phyloP scores from a whole-genome alignment of 2,329 filamentous ascomycete genomes.

The Colletotrichum echinochloae region DNA sequence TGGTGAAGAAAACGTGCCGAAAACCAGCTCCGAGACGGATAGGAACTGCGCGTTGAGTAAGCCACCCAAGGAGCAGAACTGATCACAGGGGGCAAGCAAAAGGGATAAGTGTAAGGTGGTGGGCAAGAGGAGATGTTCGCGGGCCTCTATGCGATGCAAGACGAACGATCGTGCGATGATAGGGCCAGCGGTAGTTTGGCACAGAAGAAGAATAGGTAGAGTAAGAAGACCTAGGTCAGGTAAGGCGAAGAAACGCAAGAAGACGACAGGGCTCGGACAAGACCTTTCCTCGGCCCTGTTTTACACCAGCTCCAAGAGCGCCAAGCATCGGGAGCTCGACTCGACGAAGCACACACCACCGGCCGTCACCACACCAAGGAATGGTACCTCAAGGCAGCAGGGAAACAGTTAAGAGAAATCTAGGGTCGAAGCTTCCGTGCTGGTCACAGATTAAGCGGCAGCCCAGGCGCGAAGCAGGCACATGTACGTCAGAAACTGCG shows the following conservation, averaged over 20 bases:
- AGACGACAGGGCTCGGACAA: neutral
- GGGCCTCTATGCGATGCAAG: neutral
- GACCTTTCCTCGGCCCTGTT: constrained; percentile 12
- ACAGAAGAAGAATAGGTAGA: neutral
- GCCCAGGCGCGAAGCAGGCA: neutral
- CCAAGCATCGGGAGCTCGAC: neutral
- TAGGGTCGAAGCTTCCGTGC: constrained; percentile 26
- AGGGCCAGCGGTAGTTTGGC: neutral
- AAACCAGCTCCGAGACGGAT: constrained; percentile 11
- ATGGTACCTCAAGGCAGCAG: constrained; percentile 5
- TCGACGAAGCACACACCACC: neutral
- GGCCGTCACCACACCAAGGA: neutral
- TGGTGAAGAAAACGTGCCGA: constrained; percentile 33
- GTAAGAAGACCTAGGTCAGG: neutral
- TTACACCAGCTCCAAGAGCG: constrained; percentile 9
- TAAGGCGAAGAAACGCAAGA: neutral
- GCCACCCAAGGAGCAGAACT: constrained; percentile 1
- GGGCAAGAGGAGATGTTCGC: neutral
- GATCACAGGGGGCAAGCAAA: neutral
- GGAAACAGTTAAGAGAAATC: constrained; percentile 36
- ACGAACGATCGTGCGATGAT: neutral
- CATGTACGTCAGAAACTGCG: constrained; percentile 25
- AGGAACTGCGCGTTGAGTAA: constrained; percentile 1
- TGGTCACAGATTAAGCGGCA: constrained; percentile 22
- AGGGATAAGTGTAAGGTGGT: neutral